A percentile compares a stretch with the other conserved stretches of the same genome.
Conservation (phyloP, 2,329 filamentous ascomycete species). For the Aureobasidium sp. region DNA sequence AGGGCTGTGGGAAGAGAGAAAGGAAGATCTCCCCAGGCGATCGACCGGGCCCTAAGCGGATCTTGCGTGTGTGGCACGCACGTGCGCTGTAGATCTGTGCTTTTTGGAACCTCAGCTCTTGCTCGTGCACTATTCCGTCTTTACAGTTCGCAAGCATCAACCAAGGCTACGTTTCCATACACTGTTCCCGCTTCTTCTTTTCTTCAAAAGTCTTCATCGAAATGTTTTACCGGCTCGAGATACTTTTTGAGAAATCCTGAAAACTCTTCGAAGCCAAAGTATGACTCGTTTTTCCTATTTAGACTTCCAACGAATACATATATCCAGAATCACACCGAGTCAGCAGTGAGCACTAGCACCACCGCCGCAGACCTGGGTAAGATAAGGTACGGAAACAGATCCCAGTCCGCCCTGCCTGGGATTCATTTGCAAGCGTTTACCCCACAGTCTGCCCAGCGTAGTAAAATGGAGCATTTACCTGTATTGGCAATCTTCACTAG, state of each 20-base stretch:
- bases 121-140: not conserved
- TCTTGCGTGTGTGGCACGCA: not conserved
- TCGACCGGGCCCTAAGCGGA: not conserved
- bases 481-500: not conserved
- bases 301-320: not conserved
- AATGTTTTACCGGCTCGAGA: not conserved
- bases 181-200: not conserved
- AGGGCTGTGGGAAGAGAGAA: not conserved
- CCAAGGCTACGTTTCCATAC: not conserved
- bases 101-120: not conserved
- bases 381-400: not conserved
- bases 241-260: not conserved
- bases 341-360: not conserved
- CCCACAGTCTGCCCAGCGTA: not conserved
- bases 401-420: too few relatives aligned
- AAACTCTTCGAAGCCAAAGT: not conserved
- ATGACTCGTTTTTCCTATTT: not conserved
- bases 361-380: not conserved
- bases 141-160: not conserved
- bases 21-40: not conserved
- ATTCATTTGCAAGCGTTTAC: not conserved
- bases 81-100: not conserved
- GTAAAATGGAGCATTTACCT: not conserved
- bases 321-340: not conserved
- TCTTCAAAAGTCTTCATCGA: not conserved